Evolutionary conservation across 352 stramenopile genomes (phyloP).

Genomic region (Globisporangium okanoganense): DNA sequence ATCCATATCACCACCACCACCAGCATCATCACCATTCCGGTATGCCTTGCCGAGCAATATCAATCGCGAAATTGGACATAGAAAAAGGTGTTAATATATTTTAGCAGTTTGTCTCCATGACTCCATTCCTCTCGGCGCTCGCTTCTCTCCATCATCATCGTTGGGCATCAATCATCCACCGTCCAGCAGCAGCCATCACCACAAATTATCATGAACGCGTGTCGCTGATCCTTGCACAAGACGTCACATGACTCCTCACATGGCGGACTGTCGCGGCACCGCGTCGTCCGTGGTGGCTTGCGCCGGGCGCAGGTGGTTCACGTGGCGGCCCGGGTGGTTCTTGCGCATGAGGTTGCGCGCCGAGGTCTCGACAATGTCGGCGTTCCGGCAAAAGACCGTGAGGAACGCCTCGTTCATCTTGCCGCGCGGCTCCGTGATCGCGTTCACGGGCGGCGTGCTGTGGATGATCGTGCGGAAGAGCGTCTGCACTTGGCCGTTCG

Average conservation of each 20-base stretch:
- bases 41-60: no score
- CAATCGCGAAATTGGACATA: neutral
- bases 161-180: no score
- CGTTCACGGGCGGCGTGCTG: slow-evolving; percentile 55
- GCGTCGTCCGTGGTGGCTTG: neutral
- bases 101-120: neutral
- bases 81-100: slow-evolving; percentile 6
- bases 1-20: neutral
- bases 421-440: slow-evolving; percentile 60
- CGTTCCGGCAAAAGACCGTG: slow-evolving; percentile 72
- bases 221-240: no score
- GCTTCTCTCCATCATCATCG: neutral
- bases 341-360: slow-evolving; percentile 54
- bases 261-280: neutral
- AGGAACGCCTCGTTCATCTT: slow-evolving; percentile 79
- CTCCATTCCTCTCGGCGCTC: neutral
- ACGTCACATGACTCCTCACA: no score
- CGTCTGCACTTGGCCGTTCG: slow-evolving; percentile 47
- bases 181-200: neutral
- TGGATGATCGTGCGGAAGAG: slow-evolving; percentile 69
- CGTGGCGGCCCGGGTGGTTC: slow-evolving; percentile 35
- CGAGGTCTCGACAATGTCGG: slow-evolving; percentile 66
- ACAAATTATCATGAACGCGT: no score
- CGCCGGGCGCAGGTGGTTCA: neutral
- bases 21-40: no score